Conservation (phyloP, 2,329 filamentous ascomycete genomes). For the Cladobotryum mycophilum region DNA sequence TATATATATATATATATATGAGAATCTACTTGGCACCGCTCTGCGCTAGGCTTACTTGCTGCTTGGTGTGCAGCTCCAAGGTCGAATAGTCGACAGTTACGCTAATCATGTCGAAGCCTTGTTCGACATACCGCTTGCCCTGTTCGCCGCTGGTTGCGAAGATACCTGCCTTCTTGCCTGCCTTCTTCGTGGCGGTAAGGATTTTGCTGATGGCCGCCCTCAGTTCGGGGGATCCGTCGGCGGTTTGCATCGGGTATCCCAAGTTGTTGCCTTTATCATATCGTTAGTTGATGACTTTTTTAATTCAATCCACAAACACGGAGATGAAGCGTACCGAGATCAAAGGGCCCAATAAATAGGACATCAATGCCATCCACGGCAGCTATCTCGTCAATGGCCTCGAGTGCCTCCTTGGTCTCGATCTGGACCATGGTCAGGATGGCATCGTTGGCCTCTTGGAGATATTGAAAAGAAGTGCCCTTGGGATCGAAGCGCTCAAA, state of each 20-base stretch:
- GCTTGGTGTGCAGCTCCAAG: slow-evolving; percentile 38
- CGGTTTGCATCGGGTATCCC: slow-evolving; percentile 55
- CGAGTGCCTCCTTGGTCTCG: slow-evolving; percentile 57
- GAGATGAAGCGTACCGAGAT: slow-evolving; percentile 40
- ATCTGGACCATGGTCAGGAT: slow-evolving; percentile 63
- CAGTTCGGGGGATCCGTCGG: slow-evolving; percentile 52
- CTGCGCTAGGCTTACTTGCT: slow-evolving; percentile 41
- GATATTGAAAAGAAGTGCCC: slow-evolving; percentile 41
- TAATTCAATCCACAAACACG: no score
- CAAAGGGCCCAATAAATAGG: slow-evolving; percentile 60
- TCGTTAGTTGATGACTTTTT: neutral
- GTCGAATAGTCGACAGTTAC: slow-evolving; percentile 51
- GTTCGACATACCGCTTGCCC: slow-evolving; percentile 46
- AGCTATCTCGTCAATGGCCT: slow-evolving; percentile 56
- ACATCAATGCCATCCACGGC: slow-evolving; percentile 54
- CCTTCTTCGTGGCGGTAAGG: slow-evolving; percentile 48
- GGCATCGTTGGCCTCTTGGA: slow-evolving; percentile 42
- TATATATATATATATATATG: neutral
- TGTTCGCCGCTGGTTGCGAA: slow-evolving; percentile 52
- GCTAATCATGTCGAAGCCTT: slow-evolving; percentile 57
- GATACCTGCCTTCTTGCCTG: slow-evolving; percentile 62
- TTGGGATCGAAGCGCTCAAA: slow-evolving; percentile 36
- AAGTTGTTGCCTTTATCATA: slow-evolving; percentile 47
- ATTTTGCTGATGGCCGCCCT: slow-evolving; percentile 53
- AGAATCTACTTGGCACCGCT: slow-evolving; percentile 19